Base-by-base conservation (phyloP, 306 rosid genomes). In the Notholithocarpus densiflorus region DNA sequence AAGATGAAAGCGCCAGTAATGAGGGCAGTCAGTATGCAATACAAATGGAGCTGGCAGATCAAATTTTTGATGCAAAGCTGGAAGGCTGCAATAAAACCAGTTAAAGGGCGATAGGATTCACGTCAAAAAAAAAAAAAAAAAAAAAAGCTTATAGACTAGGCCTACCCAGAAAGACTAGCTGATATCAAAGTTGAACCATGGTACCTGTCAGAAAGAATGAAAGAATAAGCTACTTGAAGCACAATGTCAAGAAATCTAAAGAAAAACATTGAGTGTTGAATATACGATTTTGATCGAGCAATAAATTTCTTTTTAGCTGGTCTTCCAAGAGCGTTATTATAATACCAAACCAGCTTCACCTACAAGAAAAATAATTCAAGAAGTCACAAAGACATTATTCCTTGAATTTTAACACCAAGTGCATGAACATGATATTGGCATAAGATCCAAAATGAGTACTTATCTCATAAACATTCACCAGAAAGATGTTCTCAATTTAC, bases 341-440 rank as follows among this genome's bases (percentile, higher is more conserved):
- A 95, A 81, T 95, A 95, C 99, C 99, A 95, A 34, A 91, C 97
- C 84, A 95, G 87, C 86, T 95, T 95, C 81, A 95, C 99, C 98
- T 95, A 84, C 82, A 87, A 76, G 76, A 74, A 82, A 81, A 87
- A 6, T 15, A 70, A 78, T 62, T 75, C 45, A 48, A 29, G 53
- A 43, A 52, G 55, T 70, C n/a, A 76, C 68, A 71, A 15, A n/a
- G 74, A 37, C 8, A 51, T 57, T 21, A 66, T 18, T 51, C 45
- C 29, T 29, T 26, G 21, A 32, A 71, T 32, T 64, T 61, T 24
- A 59, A 72, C 37, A 78, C 32, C 12, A 15, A 56, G 32, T 52
- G 60, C 24, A 56, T 78, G 27, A 68, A 68, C 75, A 77, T 31
- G 68, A 77, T 19, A 51, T 80, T 52, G 62, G 40, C 56, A 70